These are phyloP conservation scores for Musa balbisiana DNA, from an alignment of 202 grass and related monocot species.

Conservation along the genomic window DNA sequence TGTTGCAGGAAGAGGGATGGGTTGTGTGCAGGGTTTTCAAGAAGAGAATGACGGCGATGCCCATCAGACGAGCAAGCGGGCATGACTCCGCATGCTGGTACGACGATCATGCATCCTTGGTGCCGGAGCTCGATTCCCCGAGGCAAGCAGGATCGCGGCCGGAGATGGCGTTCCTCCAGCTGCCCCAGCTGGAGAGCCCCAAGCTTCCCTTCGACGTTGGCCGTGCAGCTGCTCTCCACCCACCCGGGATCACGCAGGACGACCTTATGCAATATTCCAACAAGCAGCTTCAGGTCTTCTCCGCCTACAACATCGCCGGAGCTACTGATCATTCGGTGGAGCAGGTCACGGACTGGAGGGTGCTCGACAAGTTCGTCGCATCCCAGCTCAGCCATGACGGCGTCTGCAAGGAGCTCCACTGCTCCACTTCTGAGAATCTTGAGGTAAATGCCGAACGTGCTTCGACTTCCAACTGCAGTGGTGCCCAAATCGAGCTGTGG, in stretches of 20 bases:
- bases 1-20: constrained; percentile 86
- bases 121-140: constrained; percentile 31
- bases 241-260: background rate
- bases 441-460: background rate
- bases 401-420: background rate
- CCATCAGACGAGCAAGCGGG: constrained; percentile 31
- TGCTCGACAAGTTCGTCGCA: constrained; percentile 61
- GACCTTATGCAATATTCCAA: background rate
- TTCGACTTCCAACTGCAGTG: constrained; percentile 3
- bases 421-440: background rate
- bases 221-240: no score
- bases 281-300: background rate
- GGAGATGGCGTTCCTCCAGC: constrained; percentile 34
- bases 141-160: constrained; percentile 18
- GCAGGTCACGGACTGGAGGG: constrained; percentile 53
- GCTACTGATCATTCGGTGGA: constrained; percentile 1
- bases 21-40: constrained; percentile 86
- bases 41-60: constrained; percentile 39
- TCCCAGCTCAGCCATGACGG: constrained; percentile 54
- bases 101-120: constrained; percentile 41
- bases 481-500: constrained; percentile 15
- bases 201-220: background rate
- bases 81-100: constrained; percentile 48
- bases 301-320: constrained; percentile 6
- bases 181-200: constrained; percentile 52